Evolutionary conservation across 169 alveolate species (phyloP), one percentile per base, ranked within the genome.

Genomic region (Babesia ovata): DNA sequence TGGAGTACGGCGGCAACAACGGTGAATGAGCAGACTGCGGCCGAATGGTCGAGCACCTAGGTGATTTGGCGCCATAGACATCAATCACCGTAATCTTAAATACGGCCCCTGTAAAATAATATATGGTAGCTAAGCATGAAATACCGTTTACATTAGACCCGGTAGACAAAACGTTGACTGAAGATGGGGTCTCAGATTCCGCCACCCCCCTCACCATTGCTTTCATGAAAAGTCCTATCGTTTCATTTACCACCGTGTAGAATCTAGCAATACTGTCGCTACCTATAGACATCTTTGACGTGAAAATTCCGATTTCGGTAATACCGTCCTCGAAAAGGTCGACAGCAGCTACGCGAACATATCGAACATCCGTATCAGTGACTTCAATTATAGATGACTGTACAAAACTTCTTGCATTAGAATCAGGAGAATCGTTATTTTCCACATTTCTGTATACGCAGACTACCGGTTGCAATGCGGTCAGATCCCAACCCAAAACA

Each of bases 41-140:
- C 49, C 86, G 26, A 29, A 73, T 46, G 28, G 86, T 72, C 9
- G 88, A 58, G 21, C 63, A 79, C 67, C 84, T 63, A 42, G 91
- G 78, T 22, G 87, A 63, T 61, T 90, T 90, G 24, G 76, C 50
- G 0, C 94, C 94, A 66, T 90, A 74, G 4, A 86, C 79, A 74
- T 90, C 94, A 49, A 85, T 78, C 12, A 90, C 94, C 16, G 94
- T 90, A 24, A 90, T 85, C 69, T 86, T 86, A 63, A 85, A 90
- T 19, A 88, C 75, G n/a, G 90, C 87, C 11, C 93, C 93, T 81
- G 73, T 11, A 21, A 14, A 10, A 29, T 14, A 13, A 0, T 42
- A 26, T 0, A 10, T 33, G 28, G 8, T 16, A 19, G 21, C 0
- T 14, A n/a, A 7, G 36, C 19, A 45, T 8, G 26, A 60, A 24